Evolutionary conservation across 2,329 filamentous ascomycete genomes (phyloP).

Genomic region (Didymella pomorum): DNA sequence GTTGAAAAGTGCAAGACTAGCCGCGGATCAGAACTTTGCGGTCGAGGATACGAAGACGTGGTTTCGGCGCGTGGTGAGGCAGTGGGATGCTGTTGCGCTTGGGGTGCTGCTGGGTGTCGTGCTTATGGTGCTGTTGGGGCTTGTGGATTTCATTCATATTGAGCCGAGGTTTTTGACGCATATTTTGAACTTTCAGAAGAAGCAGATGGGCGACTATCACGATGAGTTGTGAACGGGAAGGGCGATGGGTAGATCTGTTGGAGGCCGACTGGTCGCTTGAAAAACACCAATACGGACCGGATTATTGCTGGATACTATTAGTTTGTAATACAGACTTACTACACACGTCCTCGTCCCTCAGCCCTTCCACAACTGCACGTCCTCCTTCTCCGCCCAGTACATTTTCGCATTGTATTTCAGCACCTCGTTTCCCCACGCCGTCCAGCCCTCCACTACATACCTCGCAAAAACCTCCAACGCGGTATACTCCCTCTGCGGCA

Average conservation of each 20-base stretch:
- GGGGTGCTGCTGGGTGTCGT: conserved; percentile 32
- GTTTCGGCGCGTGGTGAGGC: conserved; percentile 34
- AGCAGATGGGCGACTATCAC: conserved; percentile 28
- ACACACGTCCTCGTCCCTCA: not conserved
- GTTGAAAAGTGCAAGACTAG: conserved; percentile 57
- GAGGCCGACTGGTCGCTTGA: not conserved
- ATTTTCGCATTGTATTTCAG: conserved; percentile 70
- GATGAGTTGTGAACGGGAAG: conserved; percentile 5
- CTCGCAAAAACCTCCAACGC: conserved; percentile 81
- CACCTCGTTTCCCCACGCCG: conserved; percentile 78
- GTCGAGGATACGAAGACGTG: conserved; percentile 52
- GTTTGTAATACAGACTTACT: conserved; percentile 7
- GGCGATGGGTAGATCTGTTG: not conserved
- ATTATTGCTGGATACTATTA: not conserved
- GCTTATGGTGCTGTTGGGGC: conserved; percentile 31
- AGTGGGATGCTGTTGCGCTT: conserved; percentile 34
- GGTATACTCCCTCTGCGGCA: conserved; percentile 58
- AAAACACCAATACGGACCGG: no score
- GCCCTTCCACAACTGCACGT: not conserved
- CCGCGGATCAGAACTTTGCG: conserved; percentile 55
- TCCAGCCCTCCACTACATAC: conserved; percentile 77
- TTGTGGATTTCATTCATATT: conserved; percentile 27
- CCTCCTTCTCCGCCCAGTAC: conserved; percentile 54
- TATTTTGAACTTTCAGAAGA: conserved; percentile 35
- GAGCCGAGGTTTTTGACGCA: conserved; percentile 31